These are phyloP conservation scores for Botrytis fragariae DNA, from an alignment of 2,329 filamentous ascomycete species.

Conservation along the genomic window DNA sequence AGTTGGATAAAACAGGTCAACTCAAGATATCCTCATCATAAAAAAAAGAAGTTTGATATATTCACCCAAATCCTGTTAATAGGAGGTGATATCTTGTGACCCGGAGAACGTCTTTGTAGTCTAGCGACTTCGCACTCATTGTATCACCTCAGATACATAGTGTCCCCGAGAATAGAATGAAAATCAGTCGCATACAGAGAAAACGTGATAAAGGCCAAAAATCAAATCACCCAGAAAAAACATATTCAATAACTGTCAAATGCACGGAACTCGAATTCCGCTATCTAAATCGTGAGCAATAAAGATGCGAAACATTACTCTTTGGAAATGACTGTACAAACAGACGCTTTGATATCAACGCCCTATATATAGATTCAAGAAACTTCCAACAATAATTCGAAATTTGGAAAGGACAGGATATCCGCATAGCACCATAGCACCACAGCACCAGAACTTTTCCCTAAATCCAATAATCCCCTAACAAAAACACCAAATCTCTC, in stretches of 20 bases:
- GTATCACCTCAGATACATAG: neutral
- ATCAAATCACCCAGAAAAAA: neutral
- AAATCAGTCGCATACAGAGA: neutral
- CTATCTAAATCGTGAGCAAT: neutral
- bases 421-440: neutral
- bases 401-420: constrained; percentile 9
- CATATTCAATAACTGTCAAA: neutral
- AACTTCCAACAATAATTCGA: neutral
- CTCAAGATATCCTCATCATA: neutral
- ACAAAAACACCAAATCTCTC: neutral
- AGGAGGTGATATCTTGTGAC: neutral
- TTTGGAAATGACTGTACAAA: neutral
- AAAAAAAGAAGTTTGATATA: neutral
- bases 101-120: neutral
- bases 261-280: neutral
- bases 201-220: neutral
- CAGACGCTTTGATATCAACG: neutral
- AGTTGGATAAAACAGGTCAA: neutral
- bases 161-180: neutral
- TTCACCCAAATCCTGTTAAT: neutral
- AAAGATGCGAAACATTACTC: neutral
- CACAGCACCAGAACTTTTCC: neutral
- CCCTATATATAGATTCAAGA: neutral
- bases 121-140: neutral
- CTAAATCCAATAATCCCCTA: neutral